These are phyloP conservation scores for Plasmodium fragile DNA, from an alignment of 169 alveolate species.

Conservation along the genomic window DNA sequence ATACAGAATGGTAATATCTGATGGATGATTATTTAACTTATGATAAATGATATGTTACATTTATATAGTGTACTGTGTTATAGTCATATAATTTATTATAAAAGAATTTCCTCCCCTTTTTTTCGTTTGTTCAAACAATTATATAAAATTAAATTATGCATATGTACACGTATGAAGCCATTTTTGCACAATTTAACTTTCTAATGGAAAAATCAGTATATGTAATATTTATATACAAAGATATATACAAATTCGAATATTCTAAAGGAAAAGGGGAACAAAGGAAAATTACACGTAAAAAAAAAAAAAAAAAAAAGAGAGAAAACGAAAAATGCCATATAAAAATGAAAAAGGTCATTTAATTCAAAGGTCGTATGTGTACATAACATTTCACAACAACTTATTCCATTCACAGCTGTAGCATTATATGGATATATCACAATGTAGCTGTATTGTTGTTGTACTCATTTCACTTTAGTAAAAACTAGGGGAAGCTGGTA, in stretches of 20 bases:
- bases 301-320: not conserved
- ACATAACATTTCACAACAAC: not conserved
- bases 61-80: not conserved
- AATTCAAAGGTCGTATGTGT: not conserved
- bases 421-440: not conserved
- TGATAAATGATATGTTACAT: not conserved
- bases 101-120: not conserved
- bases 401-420: not conserved
- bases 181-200: slow-evolving; percentile 3
- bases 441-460: not conserved
- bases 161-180: not conserved
- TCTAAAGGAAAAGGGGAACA: not conserved
- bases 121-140: not conserved
- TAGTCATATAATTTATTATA: not conserved
- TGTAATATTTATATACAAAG: not conserved
- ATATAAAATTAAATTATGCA: not conserved
- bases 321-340: not conserved
- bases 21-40: not conserved
- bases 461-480: not conserved
- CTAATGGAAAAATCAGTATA: not conserved
- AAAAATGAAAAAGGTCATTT: not conserved
- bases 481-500: not conserved
- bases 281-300: not conserved
- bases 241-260: not conserved
- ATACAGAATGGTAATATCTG: not conserved